phyloP scores from a whole-genome alignment of 371 early-diverging fungal species.

The Circinella minor region DNA sequence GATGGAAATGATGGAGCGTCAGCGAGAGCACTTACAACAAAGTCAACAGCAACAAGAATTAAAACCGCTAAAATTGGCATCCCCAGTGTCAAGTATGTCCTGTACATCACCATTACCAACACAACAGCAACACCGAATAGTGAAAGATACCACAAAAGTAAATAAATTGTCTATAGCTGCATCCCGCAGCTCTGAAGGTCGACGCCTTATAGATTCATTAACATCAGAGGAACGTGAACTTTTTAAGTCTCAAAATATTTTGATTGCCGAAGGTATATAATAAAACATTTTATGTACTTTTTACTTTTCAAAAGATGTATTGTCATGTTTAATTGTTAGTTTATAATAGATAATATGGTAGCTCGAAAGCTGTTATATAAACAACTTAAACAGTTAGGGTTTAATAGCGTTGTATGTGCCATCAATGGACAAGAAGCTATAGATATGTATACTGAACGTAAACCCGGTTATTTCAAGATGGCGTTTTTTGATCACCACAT shows the following conservation, averaged over 20 bases:
- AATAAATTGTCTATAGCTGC: neutral
- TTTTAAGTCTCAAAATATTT: slow-evolving; percentile 39
- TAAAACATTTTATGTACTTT: too few species aligned
- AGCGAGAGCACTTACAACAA: neutral
- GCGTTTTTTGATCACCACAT: slow-evolving; percentile 56
- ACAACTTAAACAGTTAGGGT: slow-evolving; percentile 46
- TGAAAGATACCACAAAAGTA: neutral
- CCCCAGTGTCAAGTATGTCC: too few species aligned
- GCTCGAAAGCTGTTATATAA: slow-evolving; percentile 48
- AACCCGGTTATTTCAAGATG: slow-evolving; percentile 38
- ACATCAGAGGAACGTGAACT: slow-evolving; percentile 26
- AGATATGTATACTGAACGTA: slow-evolving; percentile 33
- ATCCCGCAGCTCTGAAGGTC: slow-evolving; percentile 12
- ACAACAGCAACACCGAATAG: neutral
- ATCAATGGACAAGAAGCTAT: slow-evolving; percentile 51
- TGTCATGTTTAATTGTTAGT: too few species aligned
- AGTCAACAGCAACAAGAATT: slow-evolving; percentile 1
- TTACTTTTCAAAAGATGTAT: too few species aligned
- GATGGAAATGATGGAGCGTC: slow-evolving; percentile 24
- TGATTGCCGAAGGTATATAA: slow-evolving; percentile 40
- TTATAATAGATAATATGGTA: slow-evolving; percentile 40
- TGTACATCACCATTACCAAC: neutral
- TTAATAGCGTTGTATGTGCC: slow-evolving; percentile 42
- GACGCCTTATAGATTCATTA: slow-evolving; percentile 25
- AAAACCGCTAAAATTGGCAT: neutral